These are phyloP conservation scores for Anthracocystis setariae DNA, from an alignment of 1,284 basidiomycete species.

Conservation along the genomic window DNA sequence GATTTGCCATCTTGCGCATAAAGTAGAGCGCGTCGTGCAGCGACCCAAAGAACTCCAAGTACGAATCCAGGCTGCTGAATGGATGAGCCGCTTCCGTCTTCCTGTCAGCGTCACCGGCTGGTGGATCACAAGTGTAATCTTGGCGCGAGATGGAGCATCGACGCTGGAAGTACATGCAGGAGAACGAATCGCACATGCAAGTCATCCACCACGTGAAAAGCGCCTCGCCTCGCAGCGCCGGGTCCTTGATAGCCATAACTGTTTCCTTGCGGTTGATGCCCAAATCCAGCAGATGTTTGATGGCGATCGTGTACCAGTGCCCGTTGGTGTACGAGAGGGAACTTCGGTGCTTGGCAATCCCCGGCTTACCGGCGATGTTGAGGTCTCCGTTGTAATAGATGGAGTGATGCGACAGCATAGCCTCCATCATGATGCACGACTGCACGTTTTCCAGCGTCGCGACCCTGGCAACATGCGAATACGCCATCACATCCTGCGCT, in stretches of 20 bases:
- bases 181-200: slow-evolving; percentile 74
- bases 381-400: slow-evolving; percentile 35
- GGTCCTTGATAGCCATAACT: slow-evolving; percentile 46
- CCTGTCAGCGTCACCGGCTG: slow-evolving; percentile 24
- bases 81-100: slow-evolving; percentile 38
- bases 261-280: slow-evolving; percentile 53
- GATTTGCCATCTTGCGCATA: slow-evolving; percentile 79
- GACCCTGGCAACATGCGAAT: slow-evolving; percentile 81
- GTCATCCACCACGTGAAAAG: slow-evolving; percentile 81
- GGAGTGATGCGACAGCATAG: slow-evolving; percentile 44
- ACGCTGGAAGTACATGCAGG: slow-evolving; percentile 74
- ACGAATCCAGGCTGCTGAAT: slow-evolving; percentile 34
- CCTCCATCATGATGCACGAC: slow-evolving; percentile 52
- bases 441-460: slow-evolving; percentile 80
- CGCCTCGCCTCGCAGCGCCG: slow-evolving; percentile 33
- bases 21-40: slow-evolving; percentile 70
- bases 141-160: slow-evolving; percentile 73
- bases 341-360: slow-evolving; percentile 30
- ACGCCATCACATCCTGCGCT: slow-evolving; percentile 72
- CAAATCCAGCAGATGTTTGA: slow-evolving; percentile 54
- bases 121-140: slow-evolving; percentile 50
- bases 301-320: slow-evolving; percentile 52
- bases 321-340: slow-evolving; percentile 38
- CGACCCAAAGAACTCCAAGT: slow-evolving; percentile 34
- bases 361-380: slow-evolving; percentile 31